A percentile compares a stretch with the other conserved stretches of the same genome.
Conservation (phyloP, 2,329 filamentous ascomycete species). For the Lasiodiplodia sp. region DNA sequence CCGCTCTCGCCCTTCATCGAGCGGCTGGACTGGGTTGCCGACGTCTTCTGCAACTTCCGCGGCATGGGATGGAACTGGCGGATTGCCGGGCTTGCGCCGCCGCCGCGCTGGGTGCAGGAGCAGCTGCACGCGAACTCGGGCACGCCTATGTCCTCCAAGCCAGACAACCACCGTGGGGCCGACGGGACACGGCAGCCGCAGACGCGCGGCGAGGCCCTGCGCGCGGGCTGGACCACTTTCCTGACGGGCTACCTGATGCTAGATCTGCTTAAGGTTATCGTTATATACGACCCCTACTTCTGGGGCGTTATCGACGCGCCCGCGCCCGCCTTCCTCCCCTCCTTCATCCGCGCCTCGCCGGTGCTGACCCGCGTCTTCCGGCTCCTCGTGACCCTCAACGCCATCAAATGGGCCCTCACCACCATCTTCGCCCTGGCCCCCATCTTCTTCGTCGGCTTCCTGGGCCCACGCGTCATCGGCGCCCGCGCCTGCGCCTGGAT, state of each 20-base stretch:
- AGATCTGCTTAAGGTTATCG: constrained; percentile 72
- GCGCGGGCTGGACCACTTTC: constrained; percentile 49
- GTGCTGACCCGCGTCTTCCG: constrained; percentile 63
- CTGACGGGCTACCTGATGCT: constrained; percentile 69
- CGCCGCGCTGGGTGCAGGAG: constrained; percentile 50
- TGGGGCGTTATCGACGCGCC: constrained; percentile 55
- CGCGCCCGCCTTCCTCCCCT: constrained; percentile 55
- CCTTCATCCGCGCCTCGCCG: constrained; percentile 49
- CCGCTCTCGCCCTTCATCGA: constrained; percentile 56
- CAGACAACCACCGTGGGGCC: constrained; percentile 32
- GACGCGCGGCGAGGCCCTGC: constrained; percentile 44
- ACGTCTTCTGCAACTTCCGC: constrained; percentile 65
- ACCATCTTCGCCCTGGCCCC: constrained; percentile 68
- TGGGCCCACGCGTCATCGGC: constrained; percentile 67
- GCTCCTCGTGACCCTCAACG: constrained; percentile 62
- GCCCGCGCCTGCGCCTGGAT: constrained; percentile 67
- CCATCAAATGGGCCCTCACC: constrained; percentile 67
- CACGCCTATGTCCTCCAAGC: constrained; percentile 31
- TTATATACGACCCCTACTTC: constrained; percentile 83
- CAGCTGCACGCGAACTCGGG: constrained; percentile 44
- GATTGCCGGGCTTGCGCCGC: constrained; percentile 55
- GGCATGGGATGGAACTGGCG: constrained; percentile 69
- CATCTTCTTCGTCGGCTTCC: constrained; percentile 65
- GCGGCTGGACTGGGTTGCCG: constrained; percentile 65
- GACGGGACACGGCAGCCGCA: constrained; percentile 49